phyloP scores from a whole-genome alignment of 1,284 basidiomycete species.

The Austropuccinia psidii region DNA sequence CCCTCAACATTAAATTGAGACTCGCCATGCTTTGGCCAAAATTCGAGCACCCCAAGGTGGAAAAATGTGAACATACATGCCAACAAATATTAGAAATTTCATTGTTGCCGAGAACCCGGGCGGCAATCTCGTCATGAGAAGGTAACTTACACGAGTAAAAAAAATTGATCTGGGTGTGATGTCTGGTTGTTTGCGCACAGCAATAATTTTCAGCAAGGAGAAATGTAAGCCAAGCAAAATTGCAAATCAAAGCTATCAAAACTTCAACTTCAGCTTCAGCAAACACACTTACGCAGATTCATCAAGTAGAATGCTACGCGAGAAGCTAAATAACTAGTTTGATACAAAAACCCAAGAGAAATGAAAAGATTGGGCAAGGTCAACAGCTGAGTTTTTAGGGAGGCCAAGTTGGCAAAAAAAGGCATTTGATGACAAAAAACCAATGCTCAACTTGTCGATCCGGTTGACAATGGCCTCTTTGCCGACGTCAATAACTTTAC shows the following conservation, averaged over 20 bases:
- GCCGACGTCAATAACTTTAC: constrained; percentile 33
- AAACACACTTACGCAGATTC: constrained; percentile 54
- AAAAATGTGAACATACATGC: neutral
- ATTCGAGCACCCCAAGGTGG: neutral
- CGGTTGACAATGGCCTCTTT: constrained; percentile 34
- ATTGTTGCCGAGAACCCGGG: neutral
- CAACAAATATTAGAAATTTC: constrained; percentile 25
- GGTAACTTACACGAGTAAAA: constrained; percentile 68
- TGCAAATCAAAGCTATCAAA: no score
- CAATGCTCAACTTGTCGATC: constrained; percentile 13
- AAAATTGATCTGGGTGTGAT: constrained; percentile 94
- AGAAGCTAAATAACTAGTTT: constrained; percentile 46
- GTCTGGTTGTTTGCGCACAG: no score
- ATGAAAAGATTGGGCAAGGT: no score
- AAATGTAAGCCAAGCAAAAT: no score
- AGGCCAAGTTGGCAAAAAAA: constrained; percentile 40
- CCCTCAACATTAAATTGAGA: constrained; percentile 95
- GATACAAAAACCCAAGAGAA: no score
- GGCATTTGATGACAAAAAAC: neutral
- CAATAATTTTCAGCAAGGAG: neutral
- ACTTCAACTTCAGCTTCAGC: no score
- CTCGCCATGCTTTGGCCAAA: constrained; percentile 76
- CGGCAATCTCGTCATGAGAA: neutral
- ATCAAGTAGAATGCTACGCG: constrained; percentile 97
- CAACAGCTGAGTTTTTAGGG: neutral